phyloP scores from a whole-genome alignment of 1,139 yeast genomes.

The Yamadazyma mexicana region DNA sequence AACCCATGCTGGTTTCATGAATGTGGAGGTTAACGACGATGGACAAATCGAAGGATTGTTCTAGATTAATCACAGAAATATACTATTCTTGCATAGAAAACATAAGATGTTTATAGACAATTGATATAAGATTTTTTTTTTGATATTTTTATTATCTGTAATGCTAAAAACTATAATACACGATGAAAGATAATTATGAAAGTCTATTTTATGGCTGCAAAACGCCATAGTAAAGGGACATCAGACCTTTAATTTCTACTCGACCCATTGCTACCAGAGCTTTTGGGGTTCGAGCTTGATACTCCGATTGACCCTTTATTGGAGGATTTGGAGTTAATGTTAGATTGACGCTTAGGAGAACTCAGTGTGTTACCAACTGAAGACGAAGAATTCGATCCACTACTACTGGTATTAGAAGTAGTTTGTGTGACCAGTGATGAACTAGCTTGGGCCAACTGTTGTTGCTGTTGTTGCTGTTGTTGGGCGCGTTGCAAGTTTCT shows the following conservation, averaged over 20 bases:
- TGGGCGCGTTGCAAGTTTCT: constrained; percentile 9
- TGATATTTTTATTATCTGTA: constrained; percentile 2
- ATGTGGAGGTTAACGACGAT: constrained; percentile 75
- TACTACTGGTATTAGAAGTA: background rate
- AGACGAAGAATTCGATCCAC: constrained; percentile 2
- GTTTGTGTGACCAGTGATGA: background rate
- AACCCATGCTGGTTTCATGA: constrained; percentile 82
- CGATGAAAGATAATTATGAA: background rate
- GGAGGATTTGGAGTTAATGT: background rate
- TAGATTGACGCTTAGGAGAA: background rate
- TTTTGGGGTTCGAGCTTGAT: background rate
- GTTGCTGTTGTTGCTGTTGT: constrained; percentile 4
- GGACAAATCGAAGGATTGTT: constrained; percentile 82
- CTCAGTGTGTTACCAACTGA: background rate
- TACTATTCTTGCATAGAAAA: background rate
- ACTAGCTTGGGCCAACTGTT: background rate
- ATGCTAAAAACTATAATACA: constrained; percentile 9
- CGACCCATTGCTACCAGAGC: constrained; percentile 10
- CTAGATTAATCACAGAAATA: constrained; percentile 21
- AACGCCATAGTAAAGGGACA: too few species aligned
- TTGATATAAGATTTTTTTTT: background rate
- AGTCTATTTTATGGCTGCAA: background rate
- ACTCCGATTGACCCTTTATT: background rate
- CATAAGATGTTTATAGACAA: background rate
- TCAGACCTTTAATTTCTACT: background rate